Evolutionary conservation across 2,329 filamentous ascomycete genomes (phyloP), one percentile per base, ranked within the genome.

Genomic region (Trichophyton verrucosum): DNA sequence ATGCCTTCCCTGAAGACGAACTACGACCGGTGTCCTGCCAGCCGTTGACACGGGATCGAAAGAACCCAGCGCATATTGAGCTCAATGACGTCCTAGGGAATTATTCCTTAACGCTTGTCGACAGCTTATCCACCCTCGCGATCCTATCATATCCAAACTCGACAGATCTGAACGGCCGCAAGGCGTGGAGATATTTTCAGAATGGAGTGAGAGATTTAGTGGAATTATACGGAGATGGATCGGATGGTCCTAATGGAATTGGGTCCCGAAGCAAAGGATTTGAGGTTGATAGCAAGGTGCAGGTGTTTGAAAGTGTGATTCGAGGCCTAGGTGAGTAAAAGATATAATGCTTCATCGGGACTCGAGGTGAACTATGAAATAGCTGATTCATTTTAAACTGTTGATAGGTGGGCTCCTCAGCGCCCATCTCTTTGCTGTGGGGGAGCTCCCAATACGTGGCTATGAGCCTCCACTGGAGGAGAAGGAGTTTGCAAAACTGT

Each of bases 281-380:
- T 69, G 90, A 99, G 73, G 78, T 96, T 46, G 92, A 99, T 74
- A 96, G 91, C 77, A 99, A 97, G 75, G 94, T 99, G 1, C 92
- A 99, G 75, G 90, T 99, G 44, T 99, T 99, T 70, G 94, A 99
- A 77, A 97, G 92, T 0, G 92, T 96, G 40, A 99, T 99, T 67
- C 83, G 94, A 62, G 94, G 92, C 15, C 83, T 76, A 60, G 74
- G 74, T 75, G 69, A 61, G 71, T 7, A 22, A 13, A 13, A 2
- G 20, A 51, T 13, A 51, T 51, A 49, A 27, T 3, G 17, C n/a
- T 1, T 49, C n/a, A 44, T 27, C n/a, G 4, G 9, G n/a, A n/a
- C 51, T 17, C 33, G 20, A 9, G 27, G 42, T 15, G 13, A 30
- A 3, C 15, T 38, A 9, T 47, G 33, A 30, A 11, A 9, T 49